Percentiles rank a stretch among this genome's conserved stretches.
These are phyloP conservation scores for Talaromyces wortmannii DNA, from an alignment of 495 filamentous ascomycete species.

Conservation along the genomic window DNA sequence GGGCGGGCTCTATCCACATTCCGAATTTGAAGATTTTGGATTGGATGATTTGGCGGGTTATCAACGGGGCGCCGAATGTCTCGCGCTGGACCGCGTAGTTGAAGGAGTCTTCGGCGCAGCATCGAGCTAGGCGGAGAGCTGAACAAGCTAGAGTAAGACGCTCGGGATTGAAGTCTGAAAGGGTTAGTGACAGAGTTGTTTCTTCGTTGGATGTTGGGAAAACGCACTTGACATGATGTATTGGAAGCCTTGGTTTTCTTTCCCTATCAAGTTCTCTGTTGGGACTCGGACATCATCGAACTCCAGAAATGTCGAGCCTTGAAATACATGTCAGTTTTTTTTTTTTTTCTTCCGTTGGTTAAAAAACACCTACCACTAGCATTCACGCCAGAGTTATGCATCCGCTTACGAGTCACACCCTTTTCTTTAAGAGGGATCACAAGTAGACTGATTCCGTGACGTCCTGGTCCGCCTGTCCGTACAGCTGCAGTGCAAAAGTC, in stretches of 20 bases:
- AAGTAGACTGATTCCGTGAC: conserved; percentile 40
- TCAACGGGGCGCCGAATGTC: conserved; percentile 42
- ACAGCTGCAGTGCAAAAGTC: conserved; percentile 49
- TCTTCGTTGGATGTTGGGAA: neutral
- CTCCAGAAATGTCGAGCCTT: conserved; percentile 40
- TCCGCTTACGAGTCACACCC: conserved; percentile 61
- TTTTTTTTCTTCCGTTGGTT: conserved; percentile 26
- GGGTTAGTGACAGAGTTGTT: neutral
- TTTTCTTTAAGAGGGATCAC: conserved; percentile 41
- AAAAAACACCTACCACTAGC: conserved; percentile 23
- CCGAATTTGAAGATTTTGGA: conserved; percentile 43
- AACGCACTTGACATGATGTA: conserved; percentile 41
- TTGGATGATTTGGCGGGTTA: conserved; percentile 38
- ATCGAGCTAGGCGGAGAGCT: conserved; percentile 34
- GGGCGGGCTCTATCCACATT: conserved; percentile 40
- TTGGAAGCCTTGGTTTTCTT: conserved; percentile 41
- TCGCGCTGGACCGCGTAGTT: conserved; percentile 40
- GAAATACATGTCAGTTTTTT: neutral
- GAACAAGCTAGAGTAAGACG: conserved; percentile 34
- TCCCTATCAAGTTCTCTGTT: conserved; percentile 32
- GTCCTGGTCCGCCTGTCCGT: conserved; percentile 43
- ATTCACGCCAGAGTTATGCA: conserved; percentile 61
- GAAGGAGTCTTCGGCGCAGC: conserved; percentile 42
- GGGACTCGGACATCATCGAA: conserved; percentile 42
- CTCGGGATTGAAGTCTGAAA: conserved; percentile 40